Base-by-base conservation (phyloP, 1,139 yeast species). In the Hyphopichia buzzinii region DNA sequence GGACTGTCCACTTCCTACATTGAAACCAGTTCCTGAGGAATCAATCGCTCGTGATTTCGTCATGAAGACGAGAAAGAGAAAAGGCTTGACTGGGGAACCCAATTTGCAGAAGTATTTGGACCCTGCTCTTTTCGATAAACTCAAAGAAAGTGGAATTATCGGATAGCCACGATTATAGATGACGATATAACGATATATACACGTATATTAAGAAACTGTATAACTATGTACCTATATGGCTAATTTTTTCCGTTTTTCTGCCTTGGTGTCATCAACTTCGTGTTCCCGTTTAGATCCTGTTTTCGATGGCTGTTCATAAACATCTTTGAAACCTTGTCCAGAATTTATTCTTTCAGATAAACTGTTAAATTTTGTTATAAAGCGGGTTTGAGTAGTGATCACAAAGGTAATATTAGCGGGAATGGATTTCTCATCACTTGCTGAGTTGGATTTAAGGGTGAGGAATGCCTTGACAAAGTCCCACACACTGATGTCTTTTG, bases 41-140 rank as follows among this genome's bases (percentile, higher is more conserved):
- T 81, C 85, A 1, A 63, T 90, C 44, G 92, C 96, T 0, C 69
- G 98, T 41, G 98, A 94, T 58, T 88, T 90, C 52, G 83, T 89
- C 31, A 63, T 86, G 60, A 94, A 94, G 59, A 89, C 97, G 0
- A 73, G 99, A 54, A 78, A 81, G 47, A 73, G 97, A 47, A 90
- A 89, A 56, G 97, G 97, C 0, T 57, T 81, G 40, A 67, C 74
- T n/a, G 92, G 84, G 14, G 95, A 86, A 33, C 95, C 96, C 4
- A 73, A 77, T 3, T 57, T 90, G 38, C 72, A 76, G 38, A 82
- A 81, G 48, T 88, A 83, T 52, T 73, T 92, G 26, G 95, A 84
- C 39, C 59, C 65, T 1, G 83, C 77, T 1, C 59, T 85, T 19
- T 77, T 72, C 44, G 64, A 64, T 6, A 76, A 77, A 42, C 57